A percentile compares a stretch with the other conserved stretches of the same genome.
These are phyloP conservation scores for Pseudopithomyces chartarum DNA, from an alignment of 2,329 filamentous ascomycete species.

Conservation along the genomic window DNA sequence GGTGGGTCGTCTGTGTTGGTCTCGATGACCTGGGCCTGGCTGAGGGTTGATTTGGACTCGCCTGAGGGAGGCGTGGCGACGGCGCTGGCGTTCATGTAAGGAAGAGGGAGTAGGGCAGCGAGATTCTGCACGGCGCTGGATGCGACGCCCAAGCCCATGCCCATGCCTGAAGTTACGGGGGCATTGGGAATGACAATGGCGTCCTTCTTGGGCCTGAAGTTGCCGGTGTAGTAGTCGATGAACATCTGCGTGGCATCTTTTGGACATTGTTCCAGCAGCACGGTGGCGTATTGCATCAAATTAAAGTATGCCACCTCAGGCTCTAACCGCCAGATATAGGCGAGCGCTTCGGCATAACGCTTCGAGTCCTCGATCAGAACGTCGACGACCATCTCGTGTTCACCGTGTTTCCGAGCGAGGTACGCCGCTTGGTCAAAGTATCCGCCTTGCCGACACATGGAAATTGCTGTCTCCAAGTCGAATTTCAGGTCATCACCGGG, in stretches of 20 bases:
- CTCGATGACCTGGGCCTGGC: slow-evolving; percentile 59
- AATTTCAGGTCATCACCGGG: slow-evolving; percentile 95
- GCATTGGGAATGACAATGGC: slow-evolving; percentile 56
- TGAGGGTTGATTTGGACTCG: slow-evolving; percentile 57
- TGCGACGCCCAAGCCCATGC: slow-evolving; percentile 54
- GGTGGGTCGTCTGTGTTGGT: slow-evolving; percentile 58
- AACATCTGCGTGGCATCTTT: slow-evolving; percentile 83
- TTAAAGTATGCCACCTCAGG: slow-evolving; percentile 81
- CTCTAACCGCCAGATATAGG: slow-evolving; percentile 89
- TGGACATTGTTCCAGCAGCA: slow-evolving; percentile 85
- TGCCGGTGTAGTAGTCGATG: slow-evolving; percentile 91
- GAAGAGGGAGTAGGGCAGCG: slow-evolving; percentile 79
- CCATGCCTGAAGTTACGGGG: slow-evolving; percentile 50
- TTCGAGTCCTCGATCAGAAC: slow-evolving; percentile 96
- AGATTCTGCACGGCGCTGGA: slow-evolving; percentile 84
- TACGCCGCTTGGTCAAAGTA: slow-evolving; percentile 98
- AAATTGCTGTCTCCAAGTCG: slow-evolving; percentile 93
- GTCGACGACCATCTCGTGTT: slow-evolving; percentile 91
- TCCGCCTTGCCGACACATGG: slow-evolving; percentile 95
- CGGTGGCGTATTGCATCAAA: slow-evolving; percentile 92
- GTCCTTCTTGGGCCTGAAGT: slow-evolving; percentile 75
- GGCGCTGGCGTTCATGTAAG: slow-evolving; percentile 75
- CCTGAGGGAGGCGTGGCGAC: slow-evolving; percentile 60
- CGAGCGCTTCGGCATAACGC: slow-evolving; percentile 82
- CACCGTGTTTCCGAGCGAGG: slow-evolving; percentile 89